Evolutionary conservation across 257 asterid genomes (phyloP).

Genomic region (Paraleonurus japonicus): DNA sequence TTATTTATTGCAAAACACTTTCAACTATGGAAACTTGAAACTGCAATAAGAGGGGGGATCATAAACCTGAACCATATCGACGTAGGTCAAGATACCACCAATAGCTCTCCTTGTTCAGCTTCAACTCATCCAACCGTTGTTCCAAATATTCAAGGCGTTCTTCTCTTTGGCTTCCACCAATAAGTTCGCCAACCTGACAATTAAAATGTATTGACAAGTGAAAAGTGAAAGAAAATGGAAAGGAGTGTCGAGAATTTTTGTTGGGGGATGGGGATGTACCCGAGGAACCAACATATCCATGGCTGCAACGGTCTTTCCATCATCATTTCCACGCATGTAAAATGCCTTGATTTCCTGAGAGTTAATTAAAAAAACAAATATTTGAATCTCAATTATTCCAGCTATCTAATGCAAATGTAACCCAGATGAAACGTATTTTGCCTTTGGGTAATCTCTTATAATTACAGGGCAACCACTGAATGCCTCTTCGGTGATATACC

Average conservation of each 20-base stretch:
- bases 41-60: constrained; percentile 17
- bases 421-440: constrained; percentile 12
- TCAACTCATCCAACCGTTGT: constrained; percentile 72
- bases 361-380: constrained; percentile 18
- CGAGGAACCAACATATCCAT: constrained; percentile 99
- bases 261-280: constrained; percentile 44
- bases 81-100: constrained; percentile 99
- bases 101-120: constrained; percentile 90
- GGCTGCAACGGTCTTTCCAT: constrained; percentile 97
- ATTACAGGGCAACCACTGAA: constrained; percentile 94
- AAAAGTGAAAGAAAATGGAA: background rate
- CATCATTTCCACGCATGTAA: constrained; percentile 96
- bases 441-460: constrained; percentile 98
- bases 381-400: constrained; percentile 19
- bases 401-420: constrained; percentile 5
- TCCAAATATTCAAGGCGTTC: constrained; percentile 88
- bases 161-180: constrained; percentile 99
- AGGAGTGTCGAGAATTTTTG: background rate
- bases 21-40: background rate
- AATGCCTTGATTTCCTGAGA: constrained; percentile 91
- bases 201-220: constrained; percentile 13
- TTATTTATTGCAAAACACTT: background rate
- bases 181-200: constrained; percentile 85
- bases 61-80: constrained; percentile 88
- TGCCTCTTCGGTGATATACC: constrained; percentile 88